phyloP scores from a whole-genome alignment of 2,329 filamentous ascomycete genomes.

The Bipolaris cookei region DNA sequence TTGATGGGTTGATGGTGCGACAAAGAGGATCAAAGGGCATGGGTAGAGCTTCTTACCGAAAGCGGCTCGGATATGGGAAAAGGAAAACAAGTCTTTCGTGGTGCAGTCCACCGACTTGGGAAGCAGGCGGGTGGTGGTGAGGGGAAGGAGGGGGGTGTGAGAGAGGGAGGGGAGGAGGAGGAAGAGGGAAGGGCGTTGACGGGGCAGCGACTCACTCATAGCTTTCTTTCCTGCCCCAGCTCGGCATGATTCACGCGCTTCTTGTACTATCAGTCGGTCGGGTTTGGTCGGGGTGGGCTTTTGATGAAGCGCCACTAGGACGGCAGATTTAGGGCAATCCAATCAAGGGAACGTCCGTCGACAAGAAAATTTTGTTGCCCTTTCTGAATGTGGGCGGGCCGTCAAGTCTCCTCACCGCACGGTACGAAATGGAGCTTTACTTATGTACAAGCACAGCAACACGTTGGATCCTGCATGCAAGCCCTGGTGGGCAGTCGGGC shows the following conservation, averaged over 20 bases:
- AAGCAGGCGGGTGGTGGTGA: constrained; percentile 17
- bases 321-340: constrained; percentile 10
- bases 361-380: constrained; percentile 18
- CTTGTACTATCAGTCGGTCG: constrained; percentile 26
- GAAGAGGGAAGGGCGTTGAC: constrained; percentile 5
- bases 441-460: constrained; percentile 21
- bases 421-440: constrained; percentile 20
- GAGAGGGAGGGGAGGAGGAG: constrained; percentile 16
- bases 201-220: constrained; percentile 46
- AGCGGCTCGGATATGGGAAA: constrained; percentile 7
- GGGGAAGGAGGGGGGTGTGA: constrained; percentile 13
- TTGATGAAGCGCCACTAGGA: constrained; percentile 12
- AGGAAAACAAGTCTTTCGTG: not conserved
- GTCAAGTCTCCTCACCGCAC: constrained; percentile 19
- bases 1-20: not conserved
- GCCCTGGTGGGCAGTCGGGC: constrained; percentile 15
- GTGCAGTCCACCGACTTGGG: constrained; percentile 1
- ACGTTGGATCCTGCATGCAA: constrained; percentile 18
- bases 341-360: constrained; percentile 6
- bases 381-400: constrained; percentile 21
- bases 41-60: constrained; percentile 17
- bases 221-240: constrained; percentile 49
- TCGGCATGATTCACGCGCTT: constrained; percentile 44
- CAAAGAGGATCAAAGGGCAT: not conserved
- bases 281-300: not conserved